Percentiles rank a stretch among this genome's conserved stretches.
Evolutionary conservation across 1,284 basidiomycete species (phyloP).

Genomic region (Termitomyces sp.): DNA sequence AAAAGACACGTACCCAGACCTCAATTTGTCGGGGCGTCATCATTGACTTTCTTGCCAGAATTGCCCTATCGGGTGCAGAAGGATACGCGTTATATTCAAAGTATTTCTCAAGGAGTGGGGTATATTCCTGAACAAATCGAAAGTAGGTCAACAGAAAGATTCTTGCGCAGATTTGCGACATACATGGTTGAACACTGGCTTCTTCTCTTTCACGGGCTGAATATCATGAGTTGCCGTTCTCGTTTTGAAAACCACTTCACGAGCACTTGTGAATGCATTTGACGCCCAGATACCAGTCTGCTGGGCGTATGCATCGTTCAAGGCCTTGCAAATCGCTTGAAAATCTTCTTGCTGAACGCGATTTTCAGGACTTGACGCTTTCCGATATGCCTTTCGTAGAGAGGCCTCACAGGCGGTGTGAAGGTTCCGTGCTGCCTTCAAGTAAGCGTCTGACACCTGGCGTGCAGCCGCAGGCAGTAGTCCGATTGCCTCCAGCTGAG

Average conservation of each 20-base stretch:
- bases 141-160: background rate
- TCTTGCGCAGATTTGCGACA: background rate
- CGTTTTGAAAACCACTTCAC: background rate
- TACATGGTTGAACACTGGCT: slow-evolving; percentile 18
- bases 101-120: slow-evolving; percentile 43
- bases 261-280: background rate
- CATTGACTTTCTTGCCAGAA: slow-evolving; percentile 38
- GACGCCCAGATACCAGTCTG: slow-evolving; percentile 4
- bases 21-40: slow-evolving; percentile 49
- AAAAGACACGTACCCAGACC: too few relatives aligned
- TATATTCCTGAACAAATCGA: slow-evolving; percentile 47
- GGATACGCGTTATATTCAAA: slow-evolving; percentile 50
- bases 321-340: background rate
- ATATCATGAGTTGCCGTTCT: background rate
- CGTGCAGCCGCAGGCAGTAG: background rate
- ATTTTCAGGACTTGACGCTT: background rate
- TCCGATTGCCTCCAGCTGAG: background rate
- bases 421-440: background rate
- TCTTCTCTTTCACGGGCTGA: background rate
- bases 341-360: background rate
- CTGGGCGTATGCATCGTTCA: background rate
- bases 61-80: slow-evolving; percentile 35
- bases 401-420: background rate
- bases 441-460: background rate
- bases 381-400: background rate